These are phyloP conservation scores for Gardenia jasminoides DNA, from an alignment of 257 asterid species.

Conservation along the genomic window DNA sequence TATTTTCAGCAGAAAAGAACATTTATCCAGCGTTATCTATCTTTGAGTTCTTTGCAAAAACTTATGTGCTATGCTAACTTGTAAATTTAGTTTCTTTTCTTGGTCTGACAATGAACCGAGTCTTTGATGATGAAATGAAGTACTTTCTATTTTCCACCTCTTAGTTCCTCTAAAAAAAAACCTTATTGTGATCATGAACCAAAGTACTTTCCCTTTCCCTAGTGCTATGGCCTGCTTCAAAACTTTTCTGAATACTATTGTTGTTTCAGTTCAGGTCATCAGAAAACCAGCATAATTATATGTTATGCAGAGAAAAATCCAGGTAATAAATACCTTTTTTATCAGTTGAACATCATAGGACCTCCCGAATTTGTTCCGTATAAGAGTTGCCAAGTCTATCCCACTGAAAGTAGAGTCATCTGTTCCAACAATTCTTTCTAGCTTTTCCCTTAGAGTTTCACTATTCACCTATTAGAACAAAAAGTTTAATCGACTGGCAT, in stretches of 20 bases:
- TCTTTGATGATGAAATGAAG: too few species aligned
- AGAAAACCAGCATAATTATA: not conserved
- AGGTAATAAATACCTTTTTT: conserved; percentile 63
- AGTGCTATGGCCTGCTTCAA: not conserved
- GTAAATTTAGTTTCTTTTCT: too few species aligned
- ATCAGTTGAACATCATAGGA: conserved; percentile 93
- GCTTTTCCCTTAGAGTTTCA: conserved; percentile 59
- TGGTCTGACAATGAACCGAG: too few species aligned
- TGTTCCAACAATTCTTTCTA: conserved; percentile 72
- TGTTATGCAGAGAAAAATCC: conserved; percentile 8
- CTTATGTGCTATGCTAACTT: too few species aligned
- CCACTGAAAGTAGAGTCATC: conserved; percentile 93
- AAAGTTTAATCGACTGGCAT: conserved; percentile 7
- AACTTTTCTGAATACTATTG: not conserved
- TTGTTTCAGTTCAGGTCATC: not conserved
- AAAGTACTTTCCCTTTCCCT: too few species aligned
- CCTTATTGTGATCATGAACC: too few species aligned
- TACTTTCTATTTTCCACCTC: too few species aligned
- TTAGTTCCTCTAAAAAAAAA: too few species aligned
- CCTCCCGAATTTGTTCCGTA: conserved; percentile 85
- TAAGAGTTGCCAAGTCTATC: conserved; percentile 85
- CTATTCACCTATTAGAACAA: conserved; percentile 49
- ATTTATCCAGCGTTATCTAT: not conserved
- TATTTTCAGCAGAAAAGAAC: too few species aligned
- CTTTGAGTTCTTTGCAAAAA: too few species aligned